A percentile compares a stretch with the other conserved stretches of the same genome.
phyloP scores from a whole-genome alignment of 2,329 filamentous ascomycete species.

The Coleophoma eucalyptorum region DNA sequence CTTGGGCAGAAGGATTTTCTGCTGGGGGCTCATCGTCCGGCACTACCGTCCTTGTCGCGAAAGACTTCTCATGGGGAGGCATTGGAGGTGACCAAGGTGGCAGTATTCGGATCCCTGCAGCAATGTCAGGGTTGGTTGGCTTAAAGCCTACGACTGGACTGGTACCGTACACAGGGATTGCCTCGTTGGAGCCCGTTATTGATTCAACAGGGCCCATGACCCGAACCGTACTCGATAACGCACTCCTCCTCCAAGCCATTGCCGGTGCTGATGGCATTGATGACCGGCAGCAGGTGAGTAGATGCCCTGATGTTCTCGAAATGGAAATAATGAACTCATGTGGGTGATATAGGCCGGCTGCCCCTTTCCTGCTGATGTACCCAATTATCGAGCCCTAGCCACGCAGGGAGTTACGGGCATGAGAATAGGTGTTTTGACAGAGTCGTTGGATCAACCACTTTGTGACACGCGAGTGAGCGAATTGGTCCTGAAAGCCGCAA shows the following conservation, averaged over 20 bases:
- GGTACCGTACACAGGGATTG: constrained; percentile 24
- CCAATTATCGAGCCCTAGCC: constrained; percentile 12
- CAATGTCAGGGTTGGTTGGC: not conserved
- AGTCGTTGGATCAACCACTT: too few relatives aligned
- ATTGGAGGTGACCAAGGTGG: constrained; percentile 56
- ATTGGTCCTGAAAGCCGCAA: too few relatives aligned
- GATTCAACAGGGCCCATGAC: constrained; percentile 43
- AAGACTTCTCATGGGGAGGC: constrained; percentile 41
- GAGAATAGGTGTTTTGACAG: constrained; percentile 7
- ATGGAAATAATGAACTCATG: too few relatives aligned
- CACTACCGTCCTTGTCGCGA: constrained; percentile 47
- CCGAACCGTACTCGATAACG: constrained; percentile 31
- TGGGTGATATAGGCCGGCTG: too few relatives aligned
- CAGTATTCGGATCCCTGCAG: constrained; percentile 21
- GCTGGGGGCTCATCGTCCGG: constrained; percentile 61
- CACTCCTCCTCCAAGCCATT: constrained; percentile 35
- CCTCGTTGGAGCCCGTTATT: constrained; percentile 42
- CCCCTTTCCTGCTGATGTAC: constrained; percentile 7
- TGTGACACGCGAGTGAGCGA: too few relatives aligned
- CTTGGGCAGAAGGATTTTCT: constrained; percentile 38
- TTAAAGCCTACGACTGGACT: constrained; percentile 4
- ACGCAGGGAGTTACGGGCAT: constrained; percentile 7
- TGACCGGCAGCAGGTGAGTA: not conserved
- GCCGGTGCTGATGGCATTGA: constrained; percentile 43
- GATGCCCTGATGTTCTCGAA: too few relatives aligned